phyloP scores from a whole-genome alignment of 2,329 filamentous ascomycete genomes.

The Aspergillus calidoustus region DNA sequence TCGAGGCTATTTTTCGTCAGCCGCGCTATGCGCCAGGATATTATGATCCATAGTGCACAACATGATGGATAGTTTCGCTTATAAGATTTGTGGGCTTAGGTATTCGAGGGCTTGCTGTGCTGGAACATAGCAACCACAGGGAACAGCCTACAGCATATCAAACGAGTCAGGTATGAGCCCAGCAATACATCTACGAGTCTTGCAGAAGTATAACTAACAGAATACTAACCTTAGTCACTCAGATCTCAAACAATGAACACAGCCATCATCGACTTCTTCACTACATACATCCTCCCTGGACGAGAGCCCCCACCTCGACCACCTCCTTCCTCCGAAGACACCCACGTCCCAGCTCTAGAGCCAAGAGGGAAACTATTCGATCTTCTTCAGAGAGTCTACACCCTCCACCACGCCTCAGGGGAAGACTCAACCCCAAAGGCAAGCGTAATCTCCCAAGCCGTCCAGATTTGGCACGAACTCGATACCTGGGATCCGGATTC shows the following conservation, averaged over 20 bases:
- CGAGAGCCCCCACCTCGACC: neutral
- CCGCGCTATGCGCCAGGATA: too few relatives aligned
- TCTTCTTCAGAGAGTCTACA: conserved; percentile 2
- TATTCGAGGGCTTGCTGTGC: too few relatives aligned
- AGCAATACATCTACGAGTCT: too few relatives aligned
- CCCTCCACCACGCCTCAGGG: neutral
- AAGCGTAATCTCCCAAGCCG: neutral
- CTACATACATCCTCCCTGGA: neutral
- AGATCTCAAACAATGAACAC: neutral
- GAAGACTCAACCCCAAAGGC: neutral
- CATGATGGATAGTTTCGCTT: too few relatives aligned
- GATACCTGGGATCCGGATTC: neutral
- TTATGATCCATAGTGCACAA: too few relatives aligned
- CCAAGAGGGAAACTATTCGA: neutral
- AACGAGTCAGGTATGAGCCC: too few relatives aligned
- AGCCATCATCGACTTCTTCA: neutral
- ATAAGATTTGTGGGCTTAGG: too few relatives aligned
- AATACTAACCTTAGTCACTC: neutral
- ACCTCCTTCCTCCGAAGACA: neutral
- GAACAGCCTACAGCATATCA: too few relatives aligned
- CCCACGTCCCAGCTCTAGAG: neutral
- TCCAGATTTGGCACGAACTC: conserved; percentile 8
- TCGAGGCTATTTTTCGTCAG: too few relatives aligned
- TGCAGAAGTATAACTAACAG: neutral
- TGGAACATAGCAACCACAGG: too few relatives aligned